Conservation (phyloP, 179 eudicot species). For the Patellifolia procumbens region DNA sequence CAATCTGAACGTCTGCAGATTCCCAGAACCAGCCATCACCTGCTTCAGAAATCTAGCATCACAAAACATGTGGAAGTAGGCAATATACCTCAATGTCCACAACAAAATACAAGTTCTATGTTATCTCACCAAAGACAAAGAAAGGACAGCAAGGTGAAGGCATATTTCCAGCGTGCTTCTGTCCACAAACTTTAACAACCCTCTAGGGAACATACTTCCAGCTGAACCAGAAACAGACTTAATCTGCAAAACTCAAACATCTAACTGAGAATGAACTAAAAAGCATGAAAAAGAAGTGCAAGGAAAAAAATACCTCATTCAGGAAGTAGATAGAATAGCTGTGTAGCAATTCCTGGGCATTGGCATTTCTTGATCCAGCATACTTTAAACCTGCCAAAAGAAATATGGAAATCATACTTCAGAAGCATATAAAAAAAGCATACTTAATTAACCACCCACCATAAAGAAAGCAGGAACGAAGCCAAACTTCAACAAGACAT, state of each 20-base stretch:
- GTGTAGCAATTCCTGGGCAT: constrained; percentile 80
- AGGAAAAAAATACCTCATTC: constrained; percentile 66
- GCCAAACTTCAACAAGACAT: not conserved
- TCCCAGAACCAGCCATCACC: constrained; percentile 99
- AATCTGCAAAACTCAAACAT: constrained; percentile 58
- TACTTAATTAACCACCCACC: not conserved
- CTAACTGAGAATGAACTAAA: constrained; percentile 16
- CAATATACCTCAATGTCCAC: not conserved
- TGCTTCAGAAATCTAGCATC: constrained; percentile 41
- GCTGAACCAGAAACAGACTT: constrained; percentile 63
- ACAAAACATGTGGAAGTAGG: constrained; percentile 19
- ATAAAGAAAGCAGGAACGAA: not conserved
- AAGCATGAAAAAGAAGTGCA: constrained; percentile 24
- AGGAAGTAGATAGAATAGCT: constrained; percentile 74
- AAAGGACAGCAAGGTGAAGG: constrained; percentile 91
- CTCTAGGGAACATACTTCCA: constrained; percentile 56
- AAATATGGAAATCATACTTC: not conserved
- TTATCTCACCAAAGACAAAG: constrained; percentile 77
- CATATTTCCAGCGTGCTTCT: constrained; percentile 91
- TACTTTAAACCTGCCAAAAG: constrained; percentile 72
- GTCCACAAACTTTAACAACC: constrained; percentile 80
- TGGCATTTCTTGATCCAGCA: constrained; percentile 92
- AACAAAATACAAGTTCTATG: not conserved
- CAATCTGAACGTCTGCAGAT: constrained; percentile 77
- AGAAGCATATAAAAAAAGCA: not conserved